Evolutionary conservation across 1,139 yeast species (phyloP).

Genomic region (Lodderomyces oxycetoniae): DNA sequence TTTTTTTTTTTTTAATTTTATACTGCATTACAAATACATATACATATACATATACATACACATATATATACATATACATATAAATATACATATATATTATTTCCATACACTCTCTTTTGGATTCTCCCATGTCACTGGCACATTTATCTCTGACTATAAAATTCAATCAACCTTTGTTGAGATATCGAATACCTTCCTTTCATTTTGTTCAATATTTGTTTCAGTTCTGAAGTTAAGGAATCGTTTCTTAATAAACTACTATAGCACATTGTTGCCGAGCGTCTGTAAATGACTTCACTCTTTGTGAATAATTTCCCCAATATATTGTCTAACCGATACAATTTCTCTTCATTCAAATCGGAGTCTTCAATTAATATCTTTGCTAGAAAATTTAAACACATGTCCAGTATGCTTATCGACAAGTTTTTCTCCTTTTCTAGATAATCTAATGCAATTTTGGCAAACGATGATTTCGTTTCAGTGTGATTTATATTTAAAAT

Average conservation of each 20-base stretch:
- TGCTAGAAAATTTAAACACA: conserved; percentile 12
- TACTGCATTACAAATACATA: conserved; percentile 1
- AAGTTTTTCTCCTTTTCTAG: conserved; percentile 7
- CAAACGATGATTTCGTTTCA: conserved; percentile 4
- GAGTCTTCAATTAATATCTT: conserved; percentile 8
- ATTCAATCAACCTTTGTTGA: conserved; percentile 13
- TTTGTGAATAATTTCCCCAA: conserved; percentile 26
- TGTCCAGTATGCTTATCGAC: conserved; percentile 4
- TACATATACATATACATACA: too few species aligned
- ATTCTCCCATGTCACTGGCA: too few species aligned
- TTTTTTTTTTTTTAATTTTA: conserved; percentile 1
- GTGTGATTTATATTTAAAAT: conserved; percentile 3
- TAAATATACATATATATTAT: too few species aligned
- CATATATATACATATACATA: too few species aligned
- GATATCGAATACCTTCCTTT: conserved; percentile 11
- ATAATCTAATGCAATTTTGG: conserved; percentile 8
- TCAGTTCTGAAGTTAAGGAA: conserved; percentile 8
- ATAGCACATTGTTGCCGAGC: conserved; percentile 39
- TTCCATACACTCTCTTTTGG: too few species aligned
- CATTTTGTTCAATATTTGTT: conserved; percentile 9
- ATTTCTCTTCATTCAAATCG: conserved; percentile 2
- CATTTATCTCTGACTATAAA: conserved; percentile 7
- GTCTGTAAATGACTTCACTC: conserved; percentile 36
- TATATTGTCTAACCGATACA: conserved; percentile 22
- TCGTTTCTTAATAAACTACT: conserved; percentile 29